phyloP scores from a whole-genome alignment of 805 yeast species.

The Yueomyces sp. region DNA sequence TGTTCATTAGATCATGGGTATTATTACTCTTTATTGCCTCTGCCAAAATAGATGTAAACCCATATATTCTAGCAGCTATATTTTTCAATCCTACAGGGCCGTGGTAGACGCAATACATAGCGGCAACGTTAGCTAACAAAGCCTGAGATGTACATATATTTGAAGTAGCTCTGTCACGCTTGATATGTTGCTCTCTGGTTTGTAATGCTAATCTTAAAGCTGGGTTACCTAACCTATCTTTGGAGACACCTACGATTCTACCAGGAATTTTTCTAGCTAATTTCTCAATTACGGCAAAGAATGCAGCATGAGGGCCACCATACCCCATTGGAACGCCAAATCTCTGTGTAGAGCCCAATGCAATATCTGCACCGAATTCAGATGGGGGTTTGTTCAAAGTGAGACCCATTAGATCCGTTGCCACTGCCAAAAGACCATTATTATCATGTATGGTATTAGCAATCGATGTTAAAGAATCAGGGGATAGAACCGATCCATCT shows the following conservation, averaged over 20 bases:
- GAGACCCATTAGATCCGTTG: constrained; percentile 85
- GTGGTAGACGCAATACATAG: constrained; percentile 92
- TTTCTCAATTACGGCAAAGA: constrained; percentile 73
- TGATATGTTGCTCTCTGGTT: constrained; percentile 96
- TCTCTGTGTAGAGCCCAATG: constrained; percentile 84
- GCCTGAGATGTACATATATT: constrained; percentile 99
- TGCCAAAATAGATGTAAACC: constrained; percentile 63
- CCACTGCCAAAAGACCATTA: constrained; percentile 70
- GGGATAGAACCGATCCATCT: constrained; percentile 51
- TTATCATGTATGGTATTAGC: constrained; percentile 53
- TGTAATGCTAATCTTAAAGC: constrained; percentile 90
- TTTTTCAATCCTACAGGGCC: constrained; percentile 76
- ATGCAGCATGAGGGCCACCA: constrained; percentile 99
- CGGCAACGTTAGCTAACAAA: constrained; percentile 84
- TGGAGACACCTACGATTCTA: constrained; percentile 83
- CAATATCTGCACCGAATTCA: constrained; percentile 83
- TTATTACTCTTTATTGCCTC: constrained; percentile 30
- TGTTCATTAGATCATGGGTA: background rate
- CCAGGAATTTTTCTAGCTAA: constrained; percentile 93
- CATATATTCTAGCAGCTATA: constrained; percentile 68
- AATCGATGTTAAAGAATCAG: constrained; percentile 36
- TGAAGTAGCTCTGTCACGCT: constrained; percentile 94
- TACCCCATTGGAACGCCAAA: constrained; percentile 97
- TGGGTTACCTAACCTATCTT: constrained; percentile 80
- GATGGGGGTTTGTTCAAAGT: constrained; percentile 78